phyloP scores from a whole-genome alignment of 1,284 basidiomycete species.

The Rhodotorula sp. region DNA sequence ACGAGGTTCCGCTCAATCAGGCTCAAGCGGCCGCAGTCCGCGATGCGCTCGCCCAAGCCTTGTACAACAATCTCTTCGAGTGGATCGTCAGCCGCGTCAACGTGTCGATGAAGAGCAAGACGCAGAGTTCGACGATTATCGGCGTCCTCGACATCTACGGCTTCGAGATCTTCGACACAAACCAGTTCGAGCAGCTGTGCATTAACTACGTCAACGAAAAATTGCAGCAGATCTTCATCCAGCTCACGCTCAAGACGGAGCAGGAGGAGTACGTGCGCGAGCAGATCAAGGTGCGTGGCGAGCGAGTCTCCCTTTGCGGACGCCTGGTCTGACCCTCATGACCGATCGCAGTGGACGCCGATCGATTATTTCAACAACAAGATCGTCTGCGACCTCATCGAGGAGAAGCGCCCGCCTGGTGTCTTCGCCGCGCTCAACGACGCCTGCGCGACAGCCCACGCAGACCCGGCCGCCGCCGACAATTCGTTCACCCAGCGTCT shows the following conservation, averaged over 20 bases:
- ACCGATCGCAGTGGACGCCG: constrained; percentile 71
- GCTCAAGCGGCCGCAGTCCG: constrained; percentile 84
- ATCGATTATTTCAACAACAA: constrained; percentile 95
- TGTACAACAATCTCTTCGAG: constrained; percentile 98
- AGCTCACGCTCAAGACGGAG: constrained; percentile 96
- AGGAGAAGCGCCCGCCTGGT: constrained; percentile 91
- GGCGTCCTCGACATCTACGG: constrained; percentile 98
- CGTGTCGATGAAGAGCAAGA: constrained; percentile 86
- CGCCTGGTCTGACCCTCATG: background rate
- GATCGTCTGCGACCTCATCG: constrained; percentile 96
- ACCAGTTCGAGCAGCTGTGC: constrained; percentile 98
- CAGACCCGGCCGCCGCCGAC: constrained; percentile 93
- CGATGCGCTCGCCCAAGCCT: constrained; percentile 91
- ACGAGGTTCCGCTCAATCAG: constrained; percentile 93
- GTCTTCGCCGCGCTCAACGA: constrained; percentile 98
- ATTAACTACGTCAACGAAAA: constrained; percentile 99
- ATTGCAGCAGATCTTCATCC: constrained; percentile 90
- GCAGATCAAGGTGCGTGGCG: constrained; percentile 68
- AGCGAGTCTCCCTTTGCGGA: background rate
- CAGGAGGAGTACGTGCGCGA: constrained; percentile 99
- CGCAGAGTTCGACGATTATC: constrained; percentile 75
- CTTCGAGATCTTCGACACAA: constrained; percentile 98
- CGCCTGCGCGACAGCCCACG: constrained; percentile 96
- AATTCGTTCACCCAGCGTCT: constrained; percentile 95
- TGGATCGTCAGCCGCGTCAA: constrained; percentile 99